These are phyloP conservation scores for Cladosporium sp. DNA, from an alignment of 2,329 filamentous ascomycete genomes.

Conservation along the genomic window DNA sequence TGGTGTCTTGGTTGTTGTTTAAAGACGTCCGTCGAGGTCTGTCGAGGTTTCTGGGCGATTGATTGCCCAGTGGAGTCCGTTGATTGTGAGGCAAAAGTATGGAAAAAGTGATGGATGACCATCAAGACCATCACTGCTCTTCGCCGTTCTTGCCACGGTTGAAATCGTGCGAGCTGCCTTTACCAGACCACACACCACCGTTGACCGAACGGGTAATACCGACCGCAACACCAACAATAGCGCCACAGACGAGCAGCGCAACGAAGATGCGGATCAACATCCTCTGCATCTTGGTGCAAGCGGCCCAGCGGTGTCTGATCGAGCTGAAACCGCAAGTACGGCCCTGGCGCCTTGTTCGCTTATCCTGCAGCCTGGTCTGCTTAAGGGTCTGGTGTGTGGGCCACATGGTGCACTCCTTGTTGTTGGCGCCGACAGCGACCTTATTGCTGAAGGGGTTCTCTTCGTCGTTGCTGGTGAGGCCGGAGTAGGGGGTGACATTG, in stretches of 20 bases:
- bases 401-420: conserved; percentile 50
- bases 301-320: conserved; percentile 31
- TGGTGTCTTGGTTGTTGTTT: too few relatives aligned
- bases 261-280: conserved; percentile 42
- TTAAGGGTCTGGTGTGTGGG: conserved; percentile 44
- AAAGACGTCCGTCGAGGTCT: too few relatives aligned
- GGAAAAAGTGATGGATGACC: too few relatives aligned
- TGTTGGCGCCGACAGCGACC: conserved; percentile 35
- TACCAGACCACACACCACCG: conserved; percentile 24
- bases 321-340: conserved; percentile 35
- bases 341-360: conserved; percentile 26
- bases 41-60: too few relatives aligned
- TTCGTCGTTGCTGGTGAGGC: conserved; percentile 28
- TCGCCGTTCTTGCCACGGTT: neutral
- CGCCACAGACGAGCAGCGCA: conserved; percentile 41
- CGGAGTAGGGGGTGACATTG: conserved; percentile 26
- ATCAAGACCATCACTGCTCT: too few relatives aligned
- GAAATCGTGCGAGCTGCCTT: conserved; percentile 10
- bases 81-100: too few relatives aligned
- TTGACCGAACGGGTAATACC: conserved; percentile 47
- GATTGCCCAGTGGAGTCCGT: too few relatives aligned
- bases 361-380: conserved; percentile 36
- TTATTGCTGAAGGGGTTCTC: conserved; percentile 36
- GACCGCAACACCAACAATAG: conserved; percentile 44
- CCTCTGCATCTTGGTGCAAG: conserved; percentile 40